Evolutionary conservation across 352 stramenopile genomes (phyloP).

Genomic region (Globisporangium ultimum): DNA sequence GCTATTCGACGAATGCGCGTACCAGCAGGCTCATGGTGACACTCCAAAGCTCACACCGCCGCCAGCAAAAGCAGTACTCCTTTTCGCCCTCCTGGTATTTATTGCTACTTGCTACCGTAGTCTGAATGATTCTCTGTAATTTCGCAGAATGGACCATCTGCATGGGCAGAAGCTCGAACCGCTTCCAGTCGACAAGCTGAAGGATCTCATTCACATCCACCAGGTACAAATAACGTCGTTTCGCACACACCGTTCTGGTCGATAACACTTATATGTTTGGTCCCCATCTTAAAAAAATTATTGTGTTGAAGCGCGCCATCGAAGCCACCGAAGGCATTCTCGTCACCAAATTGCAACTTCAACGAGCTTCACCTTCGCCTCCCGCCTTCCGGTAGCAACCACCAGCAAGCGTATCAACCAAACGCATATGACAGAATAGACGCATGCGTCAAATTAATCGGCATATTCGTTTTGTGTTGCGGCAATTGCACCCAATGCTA

Average conservation of each 20-base stretch:
- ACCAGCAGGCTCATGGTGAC: slow-evolving; percentile 10
- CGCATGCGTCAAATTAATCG: no score
- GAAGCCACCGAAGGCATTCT: slow-evolving; percentile 54
- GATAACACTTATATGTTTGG: no score
- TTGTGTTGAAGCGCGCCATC: slow-evolving; percentile 31
- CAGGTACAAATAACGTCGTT: slow-evolving; percentile 23
- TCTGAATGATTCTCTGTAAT: background rate
- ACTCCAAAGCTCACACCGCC: slow-evolving; percentile 9
- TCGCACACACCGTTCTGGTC: no score
- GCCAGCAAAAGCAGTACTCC: slow-evolving; percentile 18
- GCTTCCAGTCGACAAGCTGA: slow-evolving; percentile 32
- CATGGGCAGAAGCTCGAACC: slow-evolving; percentile 34
- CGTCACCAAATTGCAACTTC: slow-evolving; percentile 47
- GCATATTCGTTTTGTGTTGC: background rate
- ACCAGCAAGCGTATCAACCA: background rate
- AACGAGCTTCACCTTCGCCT: background rate
- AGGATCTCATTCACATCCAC: slow-evolving; percentile 57
- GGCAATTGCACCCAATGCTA: no score
- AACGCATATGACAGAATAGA: background rate
- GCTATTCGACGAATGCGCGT: slow-evolving; percentile 16
- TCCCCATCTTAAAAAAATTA: background rate
- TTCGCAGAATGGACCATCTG: slow-evolving; percentile 37
- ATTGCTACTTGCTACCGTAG: background rate
- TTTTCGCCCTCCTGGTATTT: background rate
- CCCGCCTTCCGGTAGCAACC: no score